Conservation (phyloP, 176 grass and related monocot species). For the Avena sativa region DNA sequence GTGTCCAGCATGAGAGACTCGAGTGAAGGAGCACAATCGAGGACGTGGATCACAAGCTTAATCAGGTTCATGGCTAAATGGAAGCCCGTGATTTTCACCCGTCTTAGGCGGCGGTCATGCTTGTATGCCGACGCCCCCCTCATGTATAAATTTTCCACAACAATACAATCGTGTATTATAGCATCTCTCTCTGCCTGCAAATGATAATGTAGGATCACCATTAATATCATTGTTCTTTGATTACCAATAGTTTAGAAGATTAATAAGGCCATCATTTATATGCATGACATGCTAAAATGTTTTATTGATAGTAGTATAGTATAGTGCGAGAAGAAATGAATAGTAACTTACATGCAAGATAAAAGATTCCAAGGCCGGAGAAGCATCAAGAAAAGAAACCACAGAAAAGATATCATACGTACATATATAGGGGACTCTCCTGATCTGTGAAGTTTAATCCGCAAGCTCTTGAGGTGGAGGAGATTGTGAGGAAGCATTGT, state of each 20-base stretch:
- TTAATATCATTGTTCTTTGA: background rate
- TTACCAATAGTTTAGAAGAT: background rate
- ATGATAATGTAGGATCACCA: background rate
- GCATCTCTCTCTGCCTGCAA: background rate
- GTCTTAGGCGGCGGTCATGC: background rate
- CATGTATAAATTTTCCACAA: background rate
- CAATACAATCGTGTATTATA: background rate
- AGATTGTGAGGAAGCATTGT: background rate
- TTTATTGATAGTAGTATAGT: background rate
- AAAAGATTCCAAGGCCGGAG: background rate
- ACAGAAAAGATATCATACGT: background rate
- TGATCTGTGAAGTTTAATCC: background rate
- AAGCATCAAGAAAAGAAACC: background rate
- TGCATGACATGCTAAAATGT: background rate
- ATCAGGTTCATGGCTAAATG: background rate
- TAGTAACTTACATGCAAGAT: background rate
- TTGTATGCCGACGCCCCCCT: background rate
- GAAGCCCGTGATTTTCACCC: background rate
- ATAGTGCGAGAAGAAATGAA: background rate
- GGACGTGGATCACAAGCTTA: background rate
- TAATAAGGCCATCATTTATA: background rate
- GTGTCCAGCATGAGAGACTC: background rate
- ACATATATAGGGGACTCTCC: background rate
- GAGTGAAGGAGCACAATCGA: background rate
- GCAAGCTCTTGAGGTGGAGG: background rate